Evolutionary conservation across 2,329 filamentous ascomycete genomes (phyloP), one percentile per base, ranked within the genome.

Genomic region (Fusarium nematophilum): DNA sequence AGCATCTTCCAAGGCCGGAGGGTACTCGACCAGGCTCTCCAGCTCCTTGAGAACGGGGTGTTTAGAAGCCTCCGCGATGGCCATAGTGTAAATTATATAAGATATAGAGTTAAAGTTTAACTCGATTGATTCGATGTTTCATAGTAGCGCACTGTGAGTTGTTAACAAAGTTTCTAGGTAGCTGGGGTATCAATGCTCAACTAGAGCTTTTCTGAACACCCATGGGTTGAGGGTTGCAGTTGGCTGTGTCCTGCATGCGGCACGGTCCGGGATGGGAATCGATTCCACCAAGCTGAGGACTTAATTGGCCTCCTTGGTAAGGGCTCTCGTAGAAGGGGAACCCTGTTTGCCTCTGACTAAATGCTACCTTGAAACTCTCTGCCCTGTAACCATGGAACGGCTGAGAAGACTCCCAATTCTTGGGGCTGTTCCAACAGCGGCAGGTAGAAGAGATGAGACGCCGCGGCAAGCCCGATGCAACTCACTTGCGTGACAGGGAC

Each of bases 161-260:
- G 31, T 64, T 38, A 26, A 52, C 15, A 14, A 9, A 9, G 21
- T 42, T 34, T 17, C n/a, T 18, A 9, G 7, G 30, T 56, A 49
- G 49, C 49, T 52, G 36, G 54, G 31, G 11, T 31, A 26, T 8
- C 23, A 42, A 59, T 39, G 47, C 42, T 23, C 27, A 44, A 30
- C 37, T 37, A 29, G n/a, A n/a, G n/a, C n/a, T n/a, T 18, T 44
- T 53, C n/a, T 34, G 30, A 5, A 33, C n/a, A n/a, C n/a, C n/a
- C n/a, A n/a, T n/a, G n/a, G n/a, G n/a, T n/a, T n/a, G n/a, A n/a
- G 42, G 31, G 46, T 57, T 61, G 57, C 57, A 47, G 57, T 61
- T 61, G 58, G 58, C 44, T 15, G 42, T 61, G 58, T 40, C 14
- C 25, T 52, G 58, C 57, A 61, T 40, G 31, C 45, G 57, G 57